Evolutionary conservation across 2,329 filamentous ascomycete species (phyloP).

Genomic region (Alternaria arbusti): DNA sequence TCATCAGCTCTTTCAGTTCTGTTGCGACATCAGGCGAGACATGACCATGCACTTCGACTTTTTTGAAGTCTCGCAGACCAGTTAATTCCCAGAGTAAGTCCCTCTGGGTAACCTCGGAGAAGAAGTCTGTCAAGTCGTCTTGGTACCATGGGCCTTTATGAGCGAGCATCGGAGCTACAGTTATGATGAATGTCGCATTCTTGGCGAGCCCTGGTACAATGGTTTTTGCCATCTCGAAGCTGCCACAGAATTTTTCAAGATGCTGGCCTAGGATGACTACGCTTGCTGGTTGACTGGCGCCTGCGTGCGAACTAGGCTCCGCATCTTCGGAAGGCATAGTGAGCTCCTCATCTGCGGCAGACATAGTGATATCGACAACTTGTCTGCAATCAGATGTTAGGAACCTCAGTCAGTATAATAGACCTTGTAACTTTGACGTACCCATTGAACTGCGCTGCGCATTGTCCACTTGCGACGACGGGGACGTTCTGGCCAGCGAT

Average conservation of each 20-base stretch:
- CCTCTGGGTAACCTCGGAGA: accelerated
- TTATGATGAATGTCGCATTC: background rate
- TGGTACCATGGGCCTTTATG: background rate
- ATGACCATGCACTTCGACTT: accelerated
- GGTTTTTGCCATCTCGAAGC: background rate
- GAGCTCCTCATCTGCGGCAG: too few relatives aligned
- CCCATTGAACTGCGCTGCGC: background rate
- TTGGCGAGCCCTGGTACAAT: background rate
- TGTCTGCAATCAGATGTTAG: background rate
- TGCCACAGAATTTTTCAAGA: accelerated
- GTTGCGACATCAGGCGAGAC: background rate
- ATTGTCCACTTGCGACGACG: accelerated
- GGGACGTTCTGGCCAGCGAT: background rate
- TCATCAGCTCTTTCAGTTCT: background rate
- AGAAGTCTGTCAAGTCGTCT: background rate
- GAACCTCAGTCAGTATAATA: accelerated
- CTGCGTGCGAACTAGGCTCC: background rate
- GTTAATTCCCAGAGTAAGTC: accelerated
- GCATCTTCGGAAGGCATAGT: too few relatives aligned
- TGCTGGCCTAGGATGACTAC: accelerated
- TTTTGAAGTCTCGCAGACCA: accelerated
- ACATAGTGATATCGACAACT: background rate
- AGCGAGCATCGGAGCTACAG: background rate
- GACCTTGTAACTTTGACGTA: too few relatives aligned
- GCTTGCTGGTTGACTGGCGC: background rate